Percentiles rank a stretch among this genome's conserved stretches.
Evolutionary conservation across 176 grass and related monocot species (phyloP).

Genomic region (Raddia distichophylla): DNA sequence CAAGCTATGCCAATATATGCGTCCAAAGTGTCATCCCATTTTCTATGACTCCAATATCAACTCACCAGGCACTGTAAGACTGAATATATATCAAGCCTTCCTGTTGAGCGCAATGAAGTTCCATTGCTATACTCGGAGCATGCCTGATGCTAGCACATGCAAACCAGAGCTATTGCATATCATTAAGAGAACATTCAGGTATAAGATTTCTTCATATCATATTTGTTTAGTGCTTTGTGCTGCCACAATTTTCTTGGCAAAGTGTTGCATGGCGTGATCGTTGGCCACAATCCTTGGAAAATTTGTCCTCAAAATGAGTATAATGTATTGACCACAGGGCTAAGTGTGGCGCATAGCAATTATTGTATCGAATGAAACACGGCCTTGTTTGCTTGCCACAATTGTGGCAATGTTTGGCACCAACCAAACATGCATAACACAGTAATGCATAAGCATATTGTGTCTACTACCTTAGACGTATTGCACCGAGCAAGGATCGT

Average conservation of each 20-base stretch:
- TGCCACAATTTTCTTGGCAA: too few species aligned
- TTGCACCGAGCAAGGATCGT: neutral
- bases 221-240: too few species aligned
- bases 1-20: slow-evolving; percentile 71
- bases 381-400: too few species aligned
- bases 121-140: slow-evolving; percentile 65
- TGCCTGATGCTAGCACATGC: slow-evolving; percentile 37
- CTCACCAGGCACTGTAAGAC: slow-evolving; percentile 59
- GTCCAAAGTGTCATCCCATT: slow-evolving; percentile 80
- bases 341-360: too few species aligned
- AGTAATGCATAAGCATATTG: neutral
- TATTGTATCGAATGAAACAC: too few species aligned
- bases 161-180: slow-evolving; percentile 55
- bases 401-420: too few species aligned
- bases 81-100: slow-evolving; percentile 87
- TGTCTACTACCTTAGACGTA: neutral
- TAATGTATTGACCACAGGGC: too few species aligned
- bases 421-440: too few species aligned
- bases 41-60: slow-evolving; percentile 90
- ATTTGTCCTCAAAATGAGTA: too few species aligned
- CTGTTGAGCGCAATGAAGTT: slow-evolving; percentile 96
- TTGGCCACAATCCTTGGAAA: too few species aligned
- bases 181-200: slow-evolving; percentile 76
- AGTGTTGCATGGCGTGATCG: too few species aligned
- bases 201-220: neutral